phyloP scores from a whole-genome alignment of 2,329 filamentous ascomycete genomes.

The Pestalotiopsis sp. region DNA sequence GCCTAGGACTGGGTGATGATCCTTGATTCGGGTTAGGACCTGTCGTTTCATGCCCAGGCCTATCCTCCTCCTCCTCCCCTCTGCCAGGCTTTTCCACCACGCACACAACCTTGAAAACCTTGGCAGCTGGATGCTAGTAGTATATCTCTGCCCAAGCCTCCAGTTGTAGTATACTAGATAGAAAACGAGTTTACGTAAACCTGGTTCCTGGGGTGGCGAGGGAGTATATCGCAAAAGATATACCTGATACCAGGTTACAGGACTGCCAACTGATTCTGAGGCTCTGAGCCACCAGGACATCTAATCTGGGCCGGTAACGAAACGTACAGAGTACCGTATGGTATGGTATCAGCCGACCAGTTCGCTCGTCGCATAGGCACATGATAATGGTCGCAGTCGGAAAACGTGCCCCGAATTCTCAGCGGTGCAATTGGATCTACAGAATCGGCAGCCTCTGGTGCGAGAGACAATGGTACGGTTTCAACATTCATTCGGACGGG shows the following conservation, averaged over 20 bases:
- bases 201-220: not conserved
- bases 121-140: not conserved
- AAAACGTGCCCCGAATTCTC: no score
- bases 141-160: not conserved
- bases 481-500: no score
- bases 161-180: not conserved
- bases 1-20: not conserved
- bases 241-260: not conserved
- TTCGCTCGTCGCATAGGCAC: no score
- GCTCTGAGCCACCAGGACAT: no score
- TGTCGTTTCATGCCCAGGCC: not conserved
- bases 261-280: not conserved
- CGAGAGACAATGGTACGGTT: no score
- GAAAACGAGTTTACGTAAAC: not conserved
- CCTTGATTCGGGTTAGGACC: not conserved
- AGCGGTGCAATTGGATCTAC: no score
- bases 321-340: not conserved
- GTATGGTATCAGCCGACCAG: no score
- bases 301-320: not conserved
- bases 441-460: no score
- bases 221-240: not conserved
- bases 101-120: not conserved
- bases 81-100: not conserved
- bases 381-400: no score
- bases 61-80: not conserved